Evolutionary conservation across 768 basidiomycete genomes (phyloP), one percentile per base, ranked within the genome.

Genomic region (Tulasnella sp.): DNA sequence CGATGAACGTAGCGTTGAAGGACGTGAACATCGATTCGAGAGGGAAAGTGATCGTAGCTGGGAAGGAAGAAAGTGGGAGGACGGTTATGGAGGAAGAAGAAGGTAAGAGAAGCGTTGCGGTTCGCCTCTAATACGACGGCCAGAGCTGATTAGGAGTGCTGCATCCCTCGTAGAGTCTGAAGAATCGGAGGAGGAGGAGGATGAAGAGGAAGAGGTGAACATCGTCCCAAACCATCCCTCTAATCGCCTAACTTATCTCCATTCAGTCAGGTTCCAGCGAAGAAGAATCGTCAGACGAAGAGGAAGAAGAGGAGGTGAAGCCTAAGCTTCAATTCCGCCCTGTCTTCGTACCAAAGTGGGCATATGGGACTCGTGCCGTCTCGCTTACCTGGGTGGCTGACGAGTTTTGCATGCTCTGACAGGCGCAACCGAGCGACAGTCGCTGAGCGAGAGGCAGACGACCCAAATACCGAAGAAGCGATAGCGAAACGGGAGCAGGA

Each of bases 321-420:
- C 90, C 92, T 5, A 93, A 94, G 85, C 87, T 91, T 8, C 91
- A 92, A 82, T 96, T 97, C 86, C 89, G 97, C 82, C 98, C 98
- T 2, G 94, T 97, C 0, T 99, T 98, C 85, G 91, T 99, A 24
- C 94, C 94, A 78, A 99, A 99, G 97, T 97, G 84, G 80, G 93
- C 86, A 12, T 73, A n/a, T 75, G 12, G 3, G 48, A 9, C 12
- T 42, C 58, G 34, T 72, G 69, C 37, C 72, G 48, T 3, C 5
- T 24, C 8, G 44, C 18, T 24, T 41, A 22, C 16, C 20, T 37
- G 7, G 18, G 31, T 69, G 64, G 5, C 18, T 31, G 72, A 72
- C 75, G 77, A 81, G 54, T 77, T 31, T 73, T 16, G 9, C 4
- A 69, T 69, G 7, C 22, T 72, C 83, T 14, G 6, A 37, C 82